These are phyloP conservation scores for Beta lomatogona DNA, from an alignment of 179 eudicot genomes.

Conservation along the genomic window DNA sequence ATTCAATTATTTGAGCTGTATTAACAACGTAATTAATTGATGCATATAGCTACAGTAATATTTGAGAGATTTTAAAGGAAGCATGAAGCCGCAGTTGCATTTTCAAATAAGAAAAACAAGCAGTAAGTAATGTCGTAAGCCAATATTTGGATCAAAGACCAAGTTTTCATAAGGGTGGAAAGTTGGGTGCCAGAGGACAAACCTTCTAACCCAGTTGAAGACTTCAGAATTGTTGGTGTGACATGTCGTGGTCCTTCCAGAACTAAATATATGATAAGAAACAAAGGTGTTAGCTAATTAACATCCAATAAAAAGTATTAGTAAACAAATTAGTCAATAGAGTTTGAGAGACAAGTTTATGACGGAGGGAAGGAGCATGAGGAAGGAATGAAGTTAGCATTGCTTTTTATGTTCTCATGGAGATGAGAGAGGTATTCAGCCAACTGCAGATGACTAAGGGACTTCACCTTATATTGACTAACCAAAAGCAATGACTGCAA, in stretches of 20 bases:
- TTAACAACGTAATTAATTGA: not conserved
- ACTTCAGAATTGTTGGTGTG: constrained; percentile 66
- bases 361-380: too few species aligned
- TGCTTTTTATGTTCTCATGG: too few species aligned
- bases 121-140: not conserved
- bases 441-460: too few species aligned
- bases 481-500: too few species aligned
- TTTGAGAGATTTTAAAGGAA: not conserved
- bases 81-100: not conserved
- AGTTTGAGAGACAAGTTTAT: not conserved
- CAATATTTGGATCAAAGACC: not conserved
- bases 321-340: not conserved
- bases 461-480: too few species aligned
- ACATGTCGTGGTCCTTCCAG: constrained; percentile 83
- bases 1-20: not conserved
- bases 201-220: constrained; percentile 97
- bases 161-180: not conserved
- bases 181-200: constrained; percentile 9
- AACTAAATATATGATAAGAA: constrained; percentile 45
- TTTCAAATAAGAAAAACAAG: not conserved
- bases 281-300: not conserved
- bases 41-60: not conserved
- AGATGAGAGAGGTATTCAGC: too few species aligned
- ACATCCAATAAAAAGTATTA: constrained; percentile 6
- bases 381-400: too few species aligned